These are phyloP conservation scores for Candida broadrunensis DNA, from an alignment of 805 yeast genomes.

Conservation along the genomic window DNA sequence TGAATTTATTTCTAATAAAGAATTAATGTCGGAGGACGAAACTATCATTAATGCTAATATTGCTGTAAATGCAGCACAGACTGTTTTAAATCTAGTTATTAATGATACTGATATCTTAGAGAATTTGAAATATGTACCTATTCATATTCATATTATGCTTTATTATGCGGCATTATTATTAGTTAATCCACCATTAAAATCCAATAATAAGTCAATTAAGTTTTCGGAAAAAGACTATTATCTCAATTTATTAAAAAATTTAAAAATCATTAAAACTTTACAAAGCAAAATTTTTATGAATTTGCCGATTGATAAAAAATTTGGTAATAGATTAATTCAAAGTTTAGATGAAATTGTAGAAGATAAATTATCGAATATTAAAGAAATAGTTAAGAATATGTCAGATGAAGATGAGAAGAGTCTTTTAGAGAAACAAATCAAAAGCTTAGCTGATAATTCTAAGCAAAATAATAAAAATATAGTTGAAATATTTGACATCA, in stretches of 20 bases:
- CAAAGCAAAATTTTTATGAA: slow-evolving; percentile 41
- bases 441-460: not conserved
- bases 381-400: slow-evolving; percentile 16
- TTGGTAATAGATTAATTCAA: slow-evolving; percentile 42
- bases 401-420: slow-evolving; percentile 13
- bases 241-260: slow-evolving; percentile 29
- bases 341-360: slow-evolving; percentile 30
- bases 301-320: slow-evolving; percentile 50
- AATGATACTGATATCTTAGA: slow-evolving; percentile 56
- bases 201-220: slow-evolving; percentile 18
- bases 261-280: slow-evolving; percentile 42
- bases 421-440: not conserved
- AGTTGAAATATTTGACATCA: slow-evolving; percentile 7
- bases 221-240: slow-evolving; percentile 21
- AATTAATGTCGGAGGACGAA: slow-evolving; percentile 29
- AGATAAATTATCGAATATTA: slow-evolving; percentile 21
- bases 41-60: slow-evolving; percentile 41
- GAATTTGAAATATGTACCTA: slow-evolving; percentile 61
- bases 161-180: slow-evolving; percentile 63
- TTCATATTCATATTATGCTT: slow-evolving; percentile 70
- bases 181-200: slow-evolving; percentile 44
- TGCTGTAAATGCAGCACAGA: slow-evolving; percentile 61
- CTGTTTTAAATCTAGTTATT: slow-evolving; percentile 56
- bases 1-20: slow-evolving; percentile 31
- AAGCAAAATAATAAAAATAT: slow-evolving; percentile 10